A percentile compares a stretch with the other conserved stretches of the same genome.
Evolutionary conservation across 2,329 filamentous ascomycete species (phyloP).

Genomic region (Kalaharituber pfeilii): DNA sequence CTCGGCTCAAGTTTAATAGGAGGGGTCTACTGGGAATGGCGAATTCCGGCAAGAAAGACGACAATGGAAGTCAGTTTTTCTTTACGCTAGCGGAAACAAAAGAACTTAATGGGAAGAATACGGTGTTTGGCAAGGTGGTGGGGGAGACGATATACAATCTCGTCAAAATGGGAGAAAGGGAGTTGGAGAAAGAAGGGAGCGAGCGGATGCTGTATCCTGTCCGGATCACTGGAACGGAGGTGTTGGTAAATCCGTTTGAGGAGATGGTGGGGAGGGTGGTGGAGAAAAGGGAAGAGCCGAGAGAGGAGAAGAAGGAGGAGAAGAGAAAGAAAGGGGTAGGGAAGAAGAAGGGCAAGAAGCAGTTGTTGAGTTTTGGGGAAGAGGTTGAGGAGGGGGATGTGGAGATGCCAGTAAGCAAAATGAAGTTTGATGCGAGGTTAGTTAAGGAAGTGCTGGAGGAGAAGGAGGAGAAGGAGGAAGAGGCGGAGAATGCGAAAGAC

Average conservation of each 20-base stretch:
- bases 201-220: constrained; percentile 77
- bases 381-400: constrained; percentile 47
- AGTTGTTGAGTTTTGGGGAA: constrained; percentile 55
- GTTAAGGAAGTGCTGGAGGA: constrained; percentile 38
- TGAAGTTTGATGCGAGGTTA: constrained; percentile 62
- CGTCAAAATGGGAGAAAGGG: constrained; percentile 78
- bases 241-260: constrained; percentile 65
- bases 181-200: constrained; percentile 50
- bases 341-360: constrained; percentile 42
- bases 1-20: constrained; percentile 78
- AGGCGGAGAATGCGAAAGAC: constrained; percentile 23
- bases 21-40: constrained; percentile 90
- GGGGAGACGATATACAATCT: constrained; percentile 94
- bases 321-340: constrained; percentile 31
- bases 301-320: constrained; percentile 31
- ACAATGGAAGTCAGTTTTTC: constrained; percentile 95
- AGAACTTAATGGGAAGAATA: constrained; percentile 78
- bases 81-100: constrained; percentile 67
- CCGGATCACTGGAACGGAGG: constrained; percentile 55
- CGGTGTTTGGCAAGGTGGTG: constrained; percentile 77
- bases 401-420: constrained; percentile 42
- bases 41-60: constrained; percentile 58
- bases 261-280: constrained; percentile 57
- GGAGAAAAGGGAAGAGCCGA: constrained; percentile 34
- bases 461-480: constrained; percentile 29